Conservation (phyloP, 371 early-diverging fungal species). For the Zopfochytrium polystomum region DNA sequence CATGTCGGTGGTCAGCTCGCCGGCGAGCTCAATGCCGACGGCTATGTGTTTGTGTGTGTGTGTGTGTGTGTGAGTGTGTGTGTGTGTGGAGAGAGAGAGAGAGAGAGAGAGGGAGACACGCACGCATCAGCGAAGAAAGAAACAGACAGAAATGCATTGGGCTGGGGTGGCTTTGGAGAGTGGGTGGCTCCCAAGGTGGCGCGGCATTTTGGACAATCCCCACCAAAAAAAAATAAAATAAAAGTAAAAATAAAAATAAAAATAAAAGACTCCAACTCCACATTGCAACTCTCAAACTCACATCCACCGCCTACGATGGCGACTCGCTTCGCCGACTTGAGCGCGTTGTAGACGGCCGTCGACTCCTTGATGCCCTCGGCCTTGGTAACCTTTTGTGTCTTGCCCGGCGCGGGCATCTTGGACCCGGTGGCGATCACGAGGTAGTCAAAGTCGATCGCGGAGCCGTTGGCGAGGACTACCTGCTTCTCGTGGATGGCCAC, state of each 20-base stretch:
- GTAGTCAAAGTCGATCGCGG: conserved; percentile 63
- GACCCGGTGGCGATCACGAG: conserved; percentile 69
- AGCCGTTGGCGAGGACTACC: conserved; percentile 35
- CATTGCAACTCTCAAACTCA: background rate
- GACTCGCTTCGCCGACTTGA: conserved; percentile 50
- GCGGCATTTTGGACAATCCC: no score
- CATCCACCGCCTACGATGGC: conserved; percentile 58
- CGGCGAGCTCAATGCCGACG: conserved; percentile 50
- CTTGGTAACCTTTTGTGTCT: conserved; percentile 5
- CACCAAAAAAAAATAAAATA: no score
- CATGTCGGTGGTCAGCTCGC: conserved; percentile 36
- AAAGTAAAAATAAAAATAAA: no score
- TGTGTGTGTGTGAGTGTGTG: no score
- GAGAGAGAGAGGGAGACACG: no score
- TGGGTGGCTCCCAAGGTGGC: no score
- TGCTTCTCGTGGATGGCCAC: conserved; percentile 34
- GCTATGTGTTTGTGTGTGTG: no score
- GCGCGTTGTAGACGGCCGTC: conserved; percentile 16
- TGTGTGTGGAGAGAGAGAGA: no score
- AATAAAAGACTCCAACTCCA: no score
- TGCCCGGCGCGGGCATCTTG: conserved; percentile 14
- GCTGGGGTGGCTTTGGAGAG: no score
- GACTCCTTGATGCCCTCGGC: conserved; percentile 1
- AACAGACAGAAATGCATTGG: no score
- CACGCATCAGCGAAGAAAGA: no score